Conservation (phyloP, 2,329 filamentous ascomycete species). For the Thermochaetoides dissita region DNA sequence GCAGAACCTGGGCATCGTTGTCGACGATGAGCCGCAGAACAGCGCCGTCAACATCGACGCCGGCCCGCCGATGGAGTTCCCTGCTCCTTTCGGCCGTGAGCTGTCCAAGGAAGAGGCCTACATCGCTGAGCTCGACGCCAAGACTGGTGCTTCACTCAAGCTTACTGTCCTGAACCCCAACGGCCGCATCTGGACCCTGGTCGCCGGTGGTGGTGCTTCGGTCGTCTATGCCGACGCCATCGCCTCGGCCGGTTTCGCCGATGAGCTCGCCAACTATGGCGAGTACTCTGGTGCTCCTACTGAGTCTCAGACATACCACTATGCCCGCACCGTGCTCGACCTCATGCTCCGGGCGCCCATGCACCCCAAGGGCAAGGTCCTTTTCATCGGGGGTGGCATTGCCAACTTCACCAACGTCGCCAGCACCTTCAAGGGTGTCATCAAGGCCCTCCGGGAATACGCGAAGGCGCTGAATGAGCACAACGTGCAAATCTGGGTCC, state of each 20-base stretch:
- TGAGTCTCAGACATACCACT: constrained; percentile 98
- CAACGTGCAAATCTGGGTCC: constrained; percentile 96
- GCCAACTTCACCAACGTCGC: constrained; percentile 99
- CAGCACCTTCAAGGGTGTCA: constrained; percentile 99
- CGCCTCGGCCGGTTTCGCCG: constrained; percentile 85
- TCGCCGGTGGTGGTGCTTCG: constrained; percentile 97
- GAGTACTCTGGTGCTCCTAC: constrained; percentile 99
- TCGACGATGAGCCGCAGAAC: constrained; percentile 42
- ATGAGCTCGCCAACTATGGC: constrained; percentile 97
- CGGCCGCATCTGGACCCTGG: constrained; percentile 94
- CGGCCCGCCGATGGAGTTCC: constrained; percentile 97
- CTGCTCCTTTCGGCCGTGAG: constrained; percentile 95
- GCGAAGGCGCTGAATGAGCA: constrained; percentile 78
- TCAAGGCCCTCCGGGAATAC: constrained; percentile 85
- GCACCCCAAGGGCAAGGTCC: constrained; percentile 83
- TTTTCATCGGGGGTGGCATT: constrained; percentile 99
- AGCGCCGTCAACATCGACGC: constrained; percentile 85
- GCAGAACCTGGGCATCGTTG: constrained; percentile 66
- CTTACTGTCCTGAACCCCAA: constrained; percentile 85
- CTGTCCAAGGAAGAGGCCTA: constrained; percentile 98
- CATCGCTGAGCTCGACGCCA: constrained; percentile 96
- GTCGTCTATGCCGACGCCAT: constrained; percentile 99
- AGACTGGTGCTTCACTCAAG: constrained; percentile 98
- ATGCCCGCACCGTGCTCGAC: constrained; percentile 90
- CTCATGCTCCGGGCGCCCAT: constrained; percentile 87